Conservation (phyloP, 352 stramenopile genomes). For the Saprolegnia parasitica region DNA sequence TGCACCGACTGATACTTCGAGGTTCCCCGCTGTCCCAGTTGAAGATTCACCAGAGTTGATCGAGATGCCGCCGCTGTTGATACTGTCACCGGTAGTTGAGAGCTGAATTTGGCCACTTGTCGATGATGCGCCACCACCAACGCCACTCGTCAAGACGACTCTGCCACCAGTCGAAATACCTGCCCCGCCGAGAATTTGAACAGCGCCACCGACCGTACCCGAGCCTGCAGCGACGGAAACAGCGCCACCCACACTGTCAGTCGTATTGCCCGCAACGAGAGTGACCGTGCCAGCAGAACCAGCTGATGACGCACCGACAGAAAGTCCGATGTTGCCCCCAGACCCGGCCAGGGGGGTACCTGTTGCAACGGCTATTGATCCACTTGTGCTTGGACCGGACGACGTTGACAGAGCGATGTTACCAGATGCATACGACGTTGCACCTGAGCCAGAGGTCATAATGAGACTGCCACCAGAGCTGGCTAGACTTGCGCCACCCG, state of each 20-base stretch:
- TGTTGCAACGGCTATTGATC: conserved; percentile 16
- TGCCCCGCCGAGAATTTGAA: conserved; percentile 2
- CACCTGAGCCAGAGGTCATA: conserved; percentile 17
- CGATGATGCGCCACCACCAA: conserved; percentile 8
- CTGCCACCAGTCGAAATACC: conserved; percentile 7
- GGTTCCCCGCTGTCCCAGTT: conserved; percentile 8
- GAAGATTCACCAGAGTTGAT: conserved; percentile 5
- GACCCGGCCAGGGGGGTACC: conserved; percentile 4
- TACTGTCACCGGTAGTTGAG: conserved; percentile 14
- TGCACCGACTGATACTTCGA: conserved; percentile 4
- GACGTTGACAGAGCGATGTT: conserved; percentile 12
- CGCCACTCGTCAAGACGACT: conserved; percentile 18
- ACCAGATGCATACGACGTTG: conserved; percentile 20
- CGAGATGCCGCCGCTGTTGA: conserved; percentile 13
- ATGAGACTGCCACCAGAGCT: conserved; percentile 12
- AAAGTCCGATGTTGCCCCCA: conserved; percentile 17
- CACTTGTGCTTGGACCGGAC: conserved; percentile 23
- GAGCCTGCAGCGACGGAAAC: conserved; percentile 7
- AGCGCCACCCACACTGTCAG: conserved; percentile 6
- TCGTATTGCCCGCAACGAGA: neutral
- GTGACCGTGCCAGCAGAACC: conserved; percentile 4
- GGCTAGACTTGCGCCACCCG: conserved; percentile 9
- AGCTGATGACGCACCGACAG: conserved; percentile 11
- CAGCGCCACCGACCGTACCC: conserved; percentile 8
- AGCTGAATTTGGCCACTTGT: conserved; percentile 26